Conservation (phyloP, 2,329 filamentous ascomycete genomes). For the Teratosphaeria pseudoeucalypti region DNA sequence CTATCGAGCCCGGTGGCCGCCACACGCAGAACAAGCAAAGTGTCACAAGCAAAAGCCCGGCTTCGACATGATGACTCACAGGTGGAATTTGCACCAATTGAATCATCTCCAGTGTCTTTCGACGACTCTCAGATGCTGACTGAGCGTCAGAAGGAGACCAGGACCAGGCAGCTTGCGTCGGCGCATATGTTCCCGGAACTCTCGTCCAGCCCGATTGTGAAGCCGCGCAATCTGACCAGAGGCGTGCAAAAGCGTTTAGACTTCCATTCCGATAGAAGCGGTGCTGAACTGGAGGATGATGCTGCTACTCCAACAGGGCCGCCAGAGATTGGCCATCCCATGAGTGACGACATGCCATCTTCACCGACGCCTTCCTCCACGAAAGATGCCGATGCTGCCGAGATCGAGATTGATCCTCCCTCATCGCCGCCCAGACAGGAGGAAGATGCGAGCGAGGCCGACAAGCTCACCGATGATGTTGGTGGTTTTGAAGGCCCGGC, state of each 20-base stretch:
- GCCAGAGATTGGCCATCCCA: constrained; percentile 26
- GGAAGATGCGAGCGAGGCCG: neutral
- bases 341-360: constrained; percentile 39
- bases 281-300: constrained; percentile 11
- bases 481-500: neutral
- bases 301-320: constrained; percentile 33
- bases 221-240: constrained; percentile 16
- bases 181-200: constrained; percentile 59
- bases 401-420: constrained; percentile 1
- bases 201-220: constrained; percentile 41
- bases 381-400: constrained; percentile 1
- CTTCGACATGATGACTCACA: constrained; percentile 74
- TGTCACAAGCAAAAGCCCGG: constrained; percentile 35
- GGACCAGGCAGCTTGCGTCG: constrained; percentile 57
- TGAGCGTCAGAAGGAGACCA: constrained; percentile 67
- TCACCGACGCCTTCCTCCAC: constrained; percentile 39
- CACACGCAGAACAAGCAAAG: neutral
- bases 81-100: constrained; percentile 62
- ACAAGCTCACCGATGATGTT: neutral
- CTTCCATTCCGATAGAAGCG: constrained; percentile 11
- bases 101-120: constrained; percentile 39
- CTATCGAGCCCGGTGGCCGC: neutral
- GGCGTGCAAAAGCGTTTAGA: constrained; percentile 17
- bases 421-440: constrained; percentile 1
- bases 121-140: constrained; percentile 65